These are phyloP conservation scores for Glaciozyma martinii DNA, from an alignment of 768 basidiomycete species.

Conservation along the genomic window DNA sequence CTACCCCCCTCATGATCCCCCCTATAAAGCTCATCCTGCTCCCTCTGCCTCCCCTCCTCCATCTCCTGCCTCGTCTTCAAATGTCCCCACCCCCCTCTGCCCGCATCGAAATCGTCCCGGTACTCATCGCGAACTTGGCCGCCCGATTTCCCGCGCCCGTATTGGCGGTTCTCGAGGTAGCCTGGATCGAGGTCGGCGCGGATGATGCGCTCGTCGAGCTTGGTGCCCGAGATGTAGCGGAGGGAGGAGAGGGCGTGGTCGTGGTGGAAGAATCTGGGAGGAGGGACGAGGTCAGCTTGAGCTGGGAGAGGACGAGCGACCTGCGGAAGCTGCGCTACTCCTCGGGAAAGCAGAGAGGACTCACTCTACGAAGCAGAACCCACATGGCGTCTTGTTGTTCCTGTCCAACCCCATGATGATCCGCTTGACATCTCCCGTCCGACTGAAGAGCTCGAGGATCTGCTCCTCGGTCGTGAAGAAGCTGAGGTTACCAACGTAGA, in stretches of 20 bases:
- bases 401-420: slow-evolving; percentile 93
- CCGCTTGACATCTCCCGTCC: slow-evolving; percentile 53
- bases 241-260: slow-evolving; percentile 84
- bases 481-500: slow-evolving; percentile 51
- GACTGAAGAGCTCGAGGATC: slow-evolving; percentile 76
- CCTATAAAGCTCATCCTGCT: slow-evolving; percentile 73
- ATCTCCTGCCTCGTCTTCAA: slow-evolving; percentile 56
- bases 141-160: slow-evolving; percentile 92
- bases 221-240: slow-evolving; percentile 93
- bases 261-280: slow-evolving; percentile 68
- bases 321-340: too few relatives aligned
- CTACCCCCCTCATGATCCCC: slow-evolving; percentile 27
- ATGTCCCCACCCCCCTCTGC: slow-evolving; percentile 89
- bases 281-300: neutral
- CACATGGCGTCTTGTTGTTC: slow-evolving; percentile 85
- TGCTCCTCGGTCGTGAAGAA: slow-evolving; percentile 77
- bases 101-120: slow-evolving; percentile 90
- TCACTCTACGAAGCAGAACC: slow-evolving; percentile 84
- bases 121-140: slow-evolving; percentile 83
- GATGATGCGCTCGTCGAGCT: slow-evolving; percentile 96
- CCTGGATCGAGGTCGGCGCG: slow-evolving; percentile 95
- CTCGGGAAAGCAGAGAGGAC: neutral
- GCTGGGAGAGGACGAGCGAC: neutral
- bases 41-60: slow-evolving; percentile 65
- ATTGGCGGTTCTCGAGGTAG: slow-evolving; percentile 92